These are phyloP conservation scores for Endocalyx cinctus DNA, from an alignment of 2,329 filamentous ascomycete species.

Conservation along the genomic window DNA sequence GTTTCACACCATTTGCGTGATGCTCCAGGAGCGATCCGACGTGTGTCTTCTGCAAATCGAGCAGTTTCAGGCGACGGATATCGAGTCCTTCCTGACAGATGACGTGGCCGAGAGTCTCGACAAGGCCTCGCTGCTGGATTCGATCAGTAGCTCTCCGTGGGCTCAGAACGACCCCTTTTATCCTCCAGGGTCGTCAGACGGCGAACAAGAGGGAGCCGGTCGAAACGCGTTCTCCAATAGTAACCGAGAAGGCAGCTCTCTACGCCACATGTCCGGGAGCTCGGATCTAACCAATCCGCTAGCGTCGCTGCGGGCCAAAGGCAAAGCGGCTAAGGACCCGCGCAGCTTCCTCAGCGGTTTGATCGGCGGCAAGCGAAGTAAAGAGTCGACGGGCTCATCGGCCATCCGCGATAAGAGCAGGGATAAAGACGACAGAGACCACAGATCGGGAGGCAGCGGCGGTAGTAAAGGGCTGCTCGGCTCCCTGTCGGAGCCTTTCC, in stretches of 20 bases:
- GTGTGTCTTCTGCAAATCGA: slow-evolving; percentile 48
- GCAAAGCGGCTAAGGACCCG: slow-evolving; percentile 29
- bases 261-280: slow-evolving; percentile 26
- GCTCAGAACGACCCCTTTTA: slow-evolving; percentile 29
- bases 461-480: slow-evolving; percentile 20
- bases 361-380: slow-evolving; percentile 31
- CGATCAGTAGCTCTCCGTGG: slow-evolving; percentile 31
- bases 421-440: slow-evolving; percentile 26
- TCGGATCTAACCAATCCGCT: slow-evolving; percentile 26
- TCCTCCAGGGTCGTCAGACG: slow-evolving; percentile 48
- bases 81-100: slow-evolving; percentile 25
- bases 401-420: slow-evolving; percentile 23
- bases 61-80: slow-evolving; percentile 35
- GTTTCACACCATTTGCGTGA: slow-evolving; percentile 48
- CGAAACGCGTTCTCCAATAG: slow-evolving; percentile 16
- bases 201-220: slow-evolving; percentile 34
- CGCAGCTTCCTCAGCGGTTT: slow-evolving; percentile 39
- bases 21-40: slow-evolving; percentile 46
- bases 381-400: slow-evolving; percentile 13
- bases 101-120: slow-evolving; percentile 46
- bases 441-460: too few species aligned
- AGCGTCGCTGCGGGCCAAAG: slow-evolving; percentile 32
- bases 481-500: slow-evolving; percentile 25
- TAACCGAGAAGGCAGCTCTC: slow-evolving; percentile 16
- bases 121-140: slow-evolving; percentile 34